A percentile compares a stretch with the other conserved stretches of the same genome.
phyloP scores from a whole-genome alignment of 768 basidiomycete species.

The Psilocybe cyanescens region DNA sequence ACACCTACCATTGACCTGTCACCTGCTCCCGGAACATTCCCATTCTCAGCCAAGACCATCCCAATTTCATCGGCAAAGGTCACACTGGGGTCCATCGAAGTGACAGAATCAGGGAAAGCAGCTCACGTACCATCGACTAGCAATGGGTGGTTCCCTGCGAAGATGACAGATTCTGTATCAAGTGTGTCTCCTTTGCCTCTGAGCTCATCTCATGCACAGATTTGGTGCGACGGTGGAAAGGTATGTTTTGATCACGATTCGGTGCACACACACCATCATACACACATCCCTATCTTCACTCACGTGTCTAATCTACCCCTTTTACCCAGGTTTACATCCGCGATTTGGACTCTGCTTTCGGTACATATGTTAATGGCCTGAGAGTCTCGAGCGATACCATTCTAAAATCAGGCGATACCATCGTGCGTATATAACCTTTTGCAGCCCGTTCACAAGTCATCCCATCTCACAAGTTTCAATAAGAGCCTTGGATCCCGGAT shows the following conservation, averaged over 20 bases:
- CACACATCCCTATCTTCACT: conserved; percentile 1
- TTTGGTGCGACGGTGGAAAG: conserved; percentile 48
- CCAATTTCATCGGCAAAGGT: conserved; percentile 16
- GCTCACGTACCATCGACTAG: conserved; percentile 27
- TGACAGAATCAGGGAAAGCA: conserved; percentile 2
- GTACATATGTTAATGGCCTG: conserved; percentile 51
- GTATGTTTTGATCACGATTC: conserved; percentile 23
- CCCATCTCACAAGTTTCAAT: conserved; percentile 5
- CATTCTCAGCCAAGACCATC: conserved; percentile 22
- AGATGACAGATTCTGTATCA: conserved; percentile 21
- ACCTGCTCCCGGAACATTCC: conserved; percentile 20
- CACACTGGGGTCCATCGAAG: conserved; percentile 24
- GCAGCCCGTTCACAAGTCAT: conserved; percentile 12
- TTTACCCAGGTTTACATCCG: conserved; percentile 44
- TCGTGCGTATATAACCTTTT: conserved; percentile 36
- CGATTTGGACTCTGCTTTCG: conserved; percentile 49
- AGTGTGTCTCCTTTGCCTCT: conserved; percentile 44
- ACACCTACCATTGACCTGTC: conserved; percentile 14
- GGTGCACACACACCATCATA: neutral
- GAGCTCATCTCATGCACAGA: conserved; percentile 45
- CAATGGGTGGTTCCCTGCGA: conserved; percentile 49
- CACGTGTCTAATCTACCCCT: conserved; percentile 1
- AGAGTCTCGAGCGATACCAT: conserved; percentile 39
- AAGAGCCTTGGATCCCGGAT: conserved; percentile 46
- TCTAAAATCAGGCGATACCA: conserved; percentile 44